phyloP scores from a whole-genome alignment of 192 early-diverging fungal genomes.

The Nowakowskiella sp. region DNA sequence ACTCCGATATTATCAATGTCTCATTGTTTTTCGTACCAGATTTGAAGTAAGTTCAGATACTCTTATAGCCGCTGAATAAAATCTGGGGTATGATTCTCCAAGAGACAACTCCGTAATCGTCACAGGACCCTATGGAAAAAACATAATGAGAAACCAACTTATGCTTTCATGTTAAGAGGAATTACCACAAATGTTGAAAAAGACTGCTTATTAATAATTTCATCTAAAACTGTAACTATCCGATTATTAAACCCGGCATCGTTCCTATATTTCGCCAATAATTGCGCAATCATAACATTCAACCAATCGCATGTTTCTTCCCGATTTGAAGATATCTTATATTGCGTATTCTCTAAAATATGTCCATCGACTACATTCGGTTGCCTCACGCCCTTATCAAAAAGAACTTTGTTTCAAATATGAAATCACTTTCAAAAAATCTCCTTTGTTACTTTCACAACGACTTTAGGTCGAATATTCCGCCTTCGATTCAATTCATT shows the following conservation, averaged over 20 bases:
- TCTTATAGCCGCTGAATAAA: constrained; percentile 31
- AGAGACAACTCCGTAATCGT: constrained; percentile 50
- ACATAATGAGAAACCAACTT: too few relatives aligned
- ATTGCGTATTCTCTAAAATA: constrained; percentile 35
- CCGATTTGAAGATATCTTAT: constrained; percentile 31
- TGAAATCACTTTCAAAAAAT: constrained; percentile 1
- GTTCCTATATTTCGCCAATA: constrained; percentile 63
- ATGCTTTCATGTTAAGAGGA: background rate
- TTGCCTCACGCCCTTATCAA: constrained; percentile 13
- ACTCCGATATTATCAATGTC: constrained; percentile 5
- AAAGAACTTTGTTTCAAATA: background rate
- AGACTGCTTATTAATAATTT: constrained; percentile 53
- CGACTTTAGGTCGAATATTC: constrained; percentile 4
- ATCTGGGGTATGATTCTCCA: constrained; percentile 48
- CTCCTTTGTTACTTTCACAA: constrained; percentile 6
- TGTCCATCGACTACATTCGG: constrained; percentile 35
- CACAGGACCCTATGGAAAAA: constrained; percentile 39
- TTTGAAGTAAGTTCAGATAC: constrained; percentile 34
- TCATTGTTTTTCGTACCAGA: constrained; percentile 17
- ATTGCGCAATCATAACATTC: constrained; percentile 71
- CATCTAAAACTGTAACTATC: constrained; percentile 57
- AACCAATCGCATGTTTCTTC: constrained; percentile 75
- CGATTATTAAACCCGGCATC: constrained; percentile 60
- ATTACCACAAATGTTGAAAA: constrained; percentile 6
- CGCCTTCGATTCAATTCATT: constrained; percentile 23